These are phyloP conservation scores for Pseudogymnoascus sp. DNA, from an alignment of 2,329 filamentous ascomycete genomes.

Conservation along the genomic window DNA sequence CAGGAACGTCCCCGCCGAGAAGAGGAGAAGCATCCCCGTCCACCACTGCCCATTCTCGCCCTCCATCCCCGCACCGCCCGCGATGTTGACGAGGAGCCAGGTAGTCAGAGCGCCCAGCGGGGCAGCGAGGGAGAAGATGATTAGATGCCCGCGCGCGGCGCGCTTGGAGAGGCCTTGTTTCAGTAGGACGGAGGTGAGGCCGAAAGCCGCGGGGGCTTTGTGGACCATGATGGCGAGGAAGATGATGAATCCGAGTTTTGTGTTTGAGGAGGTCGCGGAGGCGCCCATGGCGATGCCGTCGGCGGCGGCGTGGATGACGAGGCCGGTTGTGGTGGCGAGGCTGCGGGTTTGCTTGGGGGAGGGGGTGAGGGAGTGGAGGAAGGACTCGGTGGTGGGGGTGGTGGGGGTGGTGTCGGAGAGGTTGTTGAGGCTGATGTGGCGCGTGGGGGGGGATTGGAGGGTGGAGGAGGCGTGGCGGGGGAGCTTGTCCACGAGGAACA, in stretches of 20 bases:
- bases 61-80: slow-evolving; percentile 51
- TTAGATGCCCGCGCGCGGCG: slow-evolving; percentile 71
- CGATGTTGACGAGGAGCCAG: slow-evolving; percentile 67
- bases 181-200: slow-evolving; percentile 78
- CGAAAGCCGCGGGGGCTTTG: slow-evolving; percentile 93
- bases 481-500: slow-evolving; percentile 90
- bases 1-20: slow-evolving; percentile 92
- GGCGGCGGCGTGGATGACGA: slow-evolving; percentile 93
- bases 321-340: slow-evolving; percentile 77
- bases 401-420: slow-evolving; percentile 41
- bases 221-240: slow-evolving; percentile 97
- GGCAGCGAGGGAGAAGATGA: slow-evolving; percentile 86
- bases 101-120: slow-evolving; percentile 78
- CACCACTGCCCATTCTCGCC: slow-evolving; percentile 61
- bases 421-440: slow-evolving; percentile 75
- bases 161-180: slow-evolving; percentile 88
- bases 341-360: slow-evolving; percentile 51
- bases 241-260: slow-evolving; percentile 77
- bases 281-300: slow-evolving; percentile 95
- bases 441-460: slow-evolving; percentile 39
- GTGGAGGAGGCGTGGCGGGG: slow-evolving; percentile 70
- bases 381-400: slow-evolving; percentile 34
- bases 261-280: slow-evolving; percentile 65
- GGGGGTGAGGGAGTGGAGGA: slow-evolving; percentile 49
- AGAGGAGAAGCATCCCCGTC: slow-evolving; percentile 88